phyloP scores from a whole-genome alignment of 75 land plant species.

The Cunninghamia lanceolata region DNA sequence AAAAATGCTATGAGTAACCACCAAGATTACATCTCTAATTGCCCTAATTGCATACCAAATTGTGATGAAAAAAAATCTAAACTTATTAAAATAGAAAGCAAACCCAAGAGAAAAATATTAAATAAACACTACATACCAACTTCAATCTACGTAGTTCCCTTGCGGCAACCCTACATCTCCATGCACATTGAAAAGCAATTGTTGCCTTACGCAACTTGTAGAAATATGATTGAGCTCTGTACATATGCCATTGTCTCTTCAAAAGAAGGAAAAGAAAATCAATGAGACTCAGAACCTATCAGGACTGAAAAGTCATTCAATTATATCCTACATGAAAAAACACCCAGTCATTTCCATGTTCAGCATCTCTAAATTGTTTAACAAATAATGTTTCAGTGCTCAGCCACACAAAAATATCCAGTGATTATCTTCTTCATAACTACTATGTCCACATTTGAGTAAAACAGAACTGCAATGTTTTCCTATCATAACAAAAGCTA shows the following conservation, averaged over 20 bases:
- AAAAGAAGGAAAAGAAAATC: background rate
- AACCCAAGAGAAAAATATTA: background rate
- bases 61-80: background rate
- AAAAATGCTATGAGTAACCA: background rate
- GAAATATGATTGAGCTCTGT: slow-evolving; percentile 41
- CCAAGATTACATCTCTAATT: background rate
- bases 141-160: slow-evolving; percentile 70
- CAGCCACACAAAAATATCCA: background rate
- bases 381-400: background rate
- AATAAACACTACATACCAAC: slow-evolving; percentile 35
- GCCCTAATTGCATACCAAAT: background rate
- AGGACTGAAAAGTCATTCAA: background rate
- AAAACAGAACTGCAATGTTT: background rate
- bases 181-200: slow-evolving; percentile 76
- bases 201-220: slow-evolving; percentile 36
- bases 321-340: background rate
- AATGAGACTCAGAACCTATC: background rate
- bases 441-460: background rate
- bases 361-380: background rate
- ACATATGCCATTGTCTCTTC: slow-evolving; percentile 80
- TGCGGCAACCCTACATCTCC: slow-evolving; percentile 78
- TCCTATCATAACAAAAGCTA: background rate
- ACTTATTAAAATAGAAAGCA: background rate
- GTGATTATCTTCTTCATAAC: background rate
- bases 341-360: background rate